Evolutionary conservation across 192 early-diverging fungal species (phyloP).

Genomic region (Backusella mclennaniae): DNA sequence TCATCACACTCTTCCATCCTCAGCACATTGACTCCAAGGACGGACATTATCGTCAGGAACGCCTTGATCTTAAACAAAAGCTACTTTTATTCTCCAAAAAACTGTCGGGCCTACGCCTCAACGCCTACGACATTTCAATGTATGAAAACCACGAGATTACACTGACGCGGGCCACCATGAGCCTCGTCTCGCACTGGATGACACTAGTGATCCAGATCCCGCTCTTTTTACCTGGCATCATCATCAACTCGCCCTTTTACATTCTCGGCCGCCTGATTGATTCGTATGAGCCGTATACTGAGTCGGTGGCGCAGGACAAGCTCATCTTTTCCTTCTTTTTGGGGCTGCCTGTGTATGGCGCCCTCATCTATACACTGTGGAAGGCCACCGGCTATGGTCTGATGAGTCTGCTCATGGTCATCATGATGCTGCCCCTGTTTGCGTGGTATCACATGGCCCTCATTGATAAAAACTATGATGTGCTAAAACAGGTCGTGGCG

Average conservation of each 20-base stretch:
- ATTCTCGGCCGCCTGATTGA: constrained; percentile 35
- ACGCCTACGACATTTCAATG: constrained; percentile 34
- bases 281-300: constrained; percentile 39
- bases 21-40: background rate
- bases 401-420: constrained; percentile 9
- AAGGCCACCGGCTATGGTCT: constrained; percentile 25
- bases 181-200: constrained; percentile 22
- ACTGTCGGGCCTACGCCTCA: constrained; percentile 27
- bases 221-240: constrained; percentile 44
- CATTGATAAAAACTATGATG: constrained; percentile 37
- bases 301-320: constrained; percentile 45
- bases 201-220: constrained; percentile 37
- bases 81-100: constrained; percentile 29
- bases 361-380: constrained; percentile 35
- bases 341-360: constrained; percentile 28
- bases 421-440: constrained; percentile 37
- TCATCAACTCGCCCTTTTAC: constrained; percentile 45
- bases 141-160: constrained; percentile 41
- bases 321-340: constrained; percentile 26
- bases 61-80: constrained; percentile 25
- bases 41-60: background rate
- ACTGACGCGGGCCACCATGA: constrained; percentile 21
- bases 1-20: constrained; percentile 26
- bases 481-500: constrained; percentile 31
- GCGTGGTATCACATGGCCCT: constrained; percentile 45